Conservation (phyloP, 2,329 filamentous ascomycete species). For the Aspergillus spinulosporus region DNA sequence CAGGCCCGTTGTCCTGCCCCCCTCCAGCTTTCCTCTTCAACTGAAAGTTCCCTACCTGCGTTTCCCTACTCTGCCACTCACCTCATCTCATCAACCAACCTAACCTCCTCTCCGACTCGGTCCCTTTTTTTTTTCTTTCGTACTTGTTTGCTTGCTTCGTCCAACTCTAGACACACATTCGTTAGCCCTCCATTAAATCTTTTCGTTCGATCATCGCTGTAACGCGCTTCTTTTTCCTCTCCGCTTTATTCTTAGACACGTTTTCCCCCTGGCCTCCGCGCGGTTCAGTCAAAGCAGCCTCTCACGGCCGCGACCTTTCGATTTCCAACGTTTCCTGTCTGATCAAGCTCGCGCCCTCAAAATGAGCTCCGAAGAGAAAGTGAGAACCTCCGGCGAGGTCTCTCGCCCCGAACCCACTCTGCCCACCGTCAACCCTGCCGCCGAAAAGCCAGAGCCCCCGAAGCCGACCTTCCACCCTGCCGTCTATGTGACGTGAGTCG, state of each 20-base stretch:
- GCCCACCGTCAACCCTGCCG: constrained; percentile 75
- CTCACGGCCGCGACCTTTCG: constrained; percentile 49
- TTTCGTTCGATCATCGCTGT: constrained; percentile 9
- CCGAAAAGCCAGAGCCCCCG: constrained; percentile 68
- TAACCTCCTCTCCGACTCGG: constrained; percentile 22
- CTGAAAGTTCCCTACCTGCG: neutral
- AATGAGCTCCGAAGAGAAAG: constrained; percentile 74
- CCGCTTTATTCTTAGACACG: constrained; percentile 21
- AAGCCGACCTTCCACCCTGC: constrained; percentile 71
- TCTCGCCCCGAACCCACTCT: constrained; percentile 55
- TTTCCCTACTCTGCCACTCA: neutral
- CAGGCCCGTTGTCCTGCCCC: constrained; percentile 9
- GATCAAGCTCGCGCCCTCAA: constrained; percentile 40
- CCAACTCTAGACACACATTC: constrained; percentile 33
- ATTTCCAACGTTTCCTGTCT: constrained; percentile 49
- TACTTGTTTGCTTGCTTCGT: constrained; percentile 20
- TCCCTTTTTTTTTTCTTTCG: constrained; percentile 24
- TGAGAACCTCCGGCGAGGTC: constrained; percentile 74
- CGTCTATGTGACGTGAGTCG: constrained; percentile 71
- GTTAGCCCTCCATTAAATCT: constrained; percentile 25
- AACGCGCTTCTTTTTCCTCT: constrained; percentile 20
- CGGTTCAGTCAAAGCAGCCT: constrained; percentile 46
- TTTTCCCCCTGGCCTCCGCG: constrained; percentile 44
- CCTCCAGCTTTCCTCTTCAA: constrained; percentile 1
- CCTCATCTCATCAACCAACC: neutral